phyloP scores from a whole-genome alignment of 2,329 filamentous ascomycete species.

The Diaporthe citrichinensis region DNA sequence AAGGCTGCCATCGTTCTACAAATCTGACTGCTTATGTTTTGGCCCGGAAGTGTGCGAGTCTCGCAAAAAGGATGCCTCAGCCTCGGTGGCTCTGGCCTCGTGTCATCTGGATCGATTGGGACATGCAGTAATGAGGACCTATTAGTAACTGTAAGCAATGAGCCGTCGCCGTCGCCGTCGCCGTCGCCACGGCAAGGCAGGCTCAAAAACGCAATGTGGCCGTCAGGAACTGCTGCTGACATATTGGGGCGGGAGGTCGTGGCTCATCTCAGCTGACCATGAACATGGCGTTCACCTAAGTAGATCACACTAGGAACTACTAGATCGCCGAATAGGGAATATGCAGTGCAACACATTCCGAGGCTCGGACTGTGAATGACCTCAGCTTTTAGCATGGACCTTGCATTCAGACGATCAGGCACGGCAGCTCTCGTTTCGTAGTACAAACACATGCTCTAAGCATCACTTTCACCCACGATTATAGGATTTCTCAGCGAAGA shows the following conservation, averaged over 20 bases:
- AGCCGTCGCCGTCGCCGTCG: not conserved
- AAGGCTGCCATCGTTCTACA: not conserved
- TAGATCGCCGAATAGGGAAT: not conserved
- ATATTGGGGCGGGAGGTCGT: not conserved
- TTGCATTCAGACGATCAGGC: not conserved
- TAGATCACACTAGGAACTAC: not conserved
- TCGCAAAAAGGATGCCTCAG: not conserved
- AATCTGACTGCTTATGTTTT: not conserved
- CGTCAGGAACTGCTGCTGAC: constrained; percentile 18
- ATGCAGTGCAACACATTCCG: not conserved
- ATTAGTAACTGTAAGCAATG: not conserved
- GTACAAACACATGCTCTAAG: not conserved
- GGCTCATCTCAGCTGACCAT: constrained; percentile 8
- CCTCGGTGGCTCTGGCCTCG: not conserved
- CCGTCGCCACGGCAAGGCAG: not conserved
- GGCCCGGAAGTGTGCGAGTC: not conserved
- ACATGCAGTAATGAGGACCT: not conserved
- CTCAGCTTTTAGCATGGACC: not conserved
- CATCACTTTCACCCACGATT: not conserved
- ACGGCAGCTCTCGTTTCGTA: not conserved
- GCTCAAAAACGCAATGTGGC: not conserved
- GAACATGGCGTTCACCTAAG: constrained; percentile 2
- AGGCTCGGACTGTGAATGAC: not conserved
- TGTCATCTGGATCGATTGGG: not conserved
- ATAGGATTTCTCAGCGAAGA: not conserved